Base-by-base conservation (phyloP, 2,329 filamentous ascomycete species). In the Pseudopyrenochaeta lycopersici region DNA sequence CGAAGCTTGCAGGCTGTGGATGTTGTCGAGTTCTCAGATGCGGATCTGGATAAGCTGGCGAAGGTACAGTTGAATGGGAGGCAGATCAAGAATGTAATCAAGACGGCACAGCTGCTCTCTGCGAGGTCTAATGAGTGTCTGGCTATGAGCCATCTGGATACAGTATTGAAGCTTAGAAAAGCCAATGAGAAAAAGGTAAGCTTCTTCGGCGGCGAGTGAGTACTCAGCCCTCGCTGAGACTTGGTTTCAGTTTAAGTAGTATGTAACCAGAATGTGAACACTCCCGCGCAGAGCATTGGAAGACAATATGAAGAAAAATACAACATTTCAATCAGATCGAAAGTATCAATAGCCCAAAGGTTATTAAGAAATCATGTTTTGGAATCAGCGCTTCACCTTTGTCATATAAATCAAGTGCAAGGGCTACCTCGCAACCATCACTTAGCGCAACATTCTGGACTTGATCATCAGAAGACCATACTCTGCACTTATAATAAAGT, bases 41-140 rank as follows among this genome's bases (percentile, higher is more conserved):
- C 48, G 2, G 64, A 77, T 33, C 47, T 77, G 9, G 57, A 68
- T 20, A 51, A 60, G 43, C 62, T 78, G 14, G 57, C 66, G 1
- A 51, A 61, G 31, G 55, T 74, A 52, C 53, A 64, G 39, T 59
- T 78, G 50, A 78, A 78, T 52, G 76, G 76, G 6, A 58, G 76
- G 12, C 73, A 78, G 63, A 78, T 78, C 64, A 78, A 78, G 68
- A 78, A 78, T 47, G 63, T 70, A 35, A 54, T 78, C n/a, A 41
- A 41, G 41, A 44, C 39, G 39, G 39, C 39, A 21, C 39, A 41
- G 39, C 14, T 41, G 39, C 23, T 41, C 9, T 18, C 39, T 23
- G 39, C 20, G 14, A 14, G 39, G 20, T 41, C 23, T 41, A 20
- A 41, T 18, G 39, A 41, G 20, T 15, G 39, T 41, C 29, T 41